These are phyloP conservation scores for Backusella macrospora DNA, from an alignment of 192 early-diverging fungal genomes.

Conservation along the genomic window DNA sequence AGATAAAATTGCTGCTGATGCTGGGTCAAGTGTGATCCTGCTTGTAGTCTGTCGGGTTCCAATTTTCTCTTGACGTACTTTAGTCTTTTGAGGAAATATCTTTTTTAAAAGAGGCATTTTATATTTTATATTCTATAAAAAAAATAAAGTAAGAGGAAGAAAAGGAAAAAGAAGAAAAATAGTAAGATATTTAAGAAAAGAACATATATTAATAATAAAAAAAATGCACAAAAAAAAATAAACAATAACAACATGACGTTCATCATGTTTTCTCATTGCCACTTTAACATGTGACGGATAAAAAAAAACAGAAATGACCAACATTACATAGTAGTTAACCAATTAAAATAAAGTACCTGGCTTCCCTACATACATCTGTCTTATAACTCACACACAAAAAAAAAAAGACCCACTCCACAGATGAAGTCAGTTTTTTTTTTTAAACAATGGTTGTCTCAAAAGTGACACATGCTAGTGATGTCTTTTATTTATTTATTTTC, in stretches of 20 bases:
- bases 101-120: conserved; percentile 1
- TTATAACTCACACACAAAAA: no score
- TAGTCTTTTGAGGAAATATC: conserved; percentile 4
- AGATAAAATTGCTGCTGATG: conserved; percentile 16
- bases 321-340: background rate
- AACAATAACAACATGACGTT: conserved; percentile 10
- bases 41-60: background rate
- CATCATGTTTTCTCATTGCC: conserved; percentile 5
- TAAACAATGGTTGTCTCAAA: no score
- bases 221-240: background rate
- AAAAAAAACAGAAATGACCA: background rate
- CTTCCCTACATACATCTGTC: no score
- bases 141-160: background rate
- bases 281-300: background rate
- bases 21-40: conserved; percentile 12
- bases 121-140: background rate
- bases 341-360: background rate
- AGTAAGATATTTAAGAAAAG: no score
- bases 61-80: background rate
- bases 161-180: background rate
- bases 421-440: no score
- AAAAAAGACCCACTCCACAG: no score
- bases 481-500: no score
- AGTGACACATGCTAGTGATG: no score
- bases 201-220: background rate